Evolutionary conservation across 805 yeast genomes (phyloP).

Genomic region (Wickerhamiella shivajii): DNA sequence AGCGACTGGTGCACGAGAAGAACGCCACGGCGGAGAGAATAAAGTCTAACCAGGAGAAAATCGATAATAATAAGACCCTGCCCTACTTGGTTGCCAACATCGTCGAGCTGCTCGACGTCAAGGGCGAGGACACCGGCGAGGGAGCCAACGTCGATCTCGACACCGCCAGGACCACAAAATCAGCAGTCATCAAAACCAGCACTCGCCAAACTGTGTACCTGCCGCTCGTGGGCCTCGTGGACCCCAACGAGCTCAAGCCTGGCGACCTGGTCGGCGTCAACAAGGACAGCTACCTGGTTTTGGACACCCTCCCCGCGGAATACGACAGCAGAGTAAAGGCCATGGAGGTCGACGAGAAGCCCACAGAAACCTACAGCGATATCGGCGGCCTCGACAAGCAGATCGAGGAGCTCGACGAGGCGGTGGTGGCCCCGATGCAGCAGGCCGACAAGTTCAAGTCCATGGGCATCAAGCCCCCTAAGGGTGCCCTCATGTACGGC

Average conservation of each 20-base stretch:
- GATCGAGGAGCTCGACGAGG: constrained; percentile 95
- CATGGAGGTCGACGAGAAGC: constrained; percentile 98
- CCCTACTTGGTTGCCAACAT: constrained; percentile 96
- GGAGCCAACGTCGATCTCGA: constrained; percentile 93
- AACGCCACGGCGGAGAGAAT: constrained; percentile 84
- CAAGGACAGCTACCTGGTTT: constrained; percentile 83
- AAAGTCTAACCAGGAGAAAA: constrained; percentile 91
- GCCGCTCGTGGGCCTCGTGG: constrained; percentile 92
- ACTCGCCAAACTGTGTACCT: constrained; percentile 94
- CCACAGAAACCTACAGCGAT: constrained; percentile 91
- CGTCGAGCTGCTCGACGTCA: constrained; percentile 83
- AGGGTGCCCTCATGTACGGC: constrained; percentile 97
- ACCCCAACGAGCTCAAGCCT: constrained; percentile 83
- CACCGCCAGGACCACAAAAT: constrained; percentile 80
- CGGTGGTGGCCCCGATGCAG: constrained; percentile 95
- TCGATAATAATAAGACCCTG: constrained; percentile 84
- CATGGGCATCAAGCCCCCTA: constrained; percentile 93
- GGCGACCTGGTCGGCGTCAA: constrained; percentile 96
- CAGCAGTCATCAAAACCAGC: constrained; percentile 96
- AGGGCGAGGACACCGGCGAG: constrained; percentile 61
- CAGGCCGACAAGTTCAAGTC: constrained; percentile 92
- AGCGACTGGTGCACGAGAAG: constrained; percentile 82
- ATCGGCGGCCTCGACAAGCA: constrained; percentile 98
- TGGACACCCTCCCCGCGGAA: constrained; percentile 93
- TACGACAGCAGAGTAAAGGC: constrained; percentile 97